A percentile compares a stretch with the other conserved stretches of the same genome.
These are phyloP conservation scores for Irpex rosettiformis DNA, from an alignment of 1,284 basidiomycete genomes.

Conservation along the genomic window DNA sequence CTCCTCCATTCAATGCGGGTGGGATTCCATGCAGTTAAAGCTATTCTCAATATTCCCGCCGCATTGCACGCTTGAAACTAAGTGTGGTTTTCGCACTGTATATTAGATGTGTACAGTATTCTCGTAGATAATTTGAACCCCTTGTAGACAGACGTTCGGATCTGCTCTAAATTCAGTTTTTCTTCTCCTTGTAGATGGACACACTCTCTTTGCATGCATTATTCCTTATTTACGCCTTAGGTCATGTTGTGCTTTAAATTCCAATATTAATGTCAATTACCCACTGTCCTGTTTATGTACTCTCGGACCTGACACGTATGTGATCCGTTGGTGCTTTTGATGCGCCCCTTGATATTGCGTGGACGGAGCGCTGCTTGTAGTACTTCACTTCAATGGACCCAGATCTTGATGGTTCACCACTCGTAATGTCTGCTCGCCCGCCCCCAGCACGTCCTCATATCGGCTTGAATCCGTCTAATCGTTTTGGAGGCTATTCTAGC, in stretches of 20 bases:
- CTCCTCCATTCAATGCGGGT: slow-evolving; percentile 56
- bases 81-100: not conserved
- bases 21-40: slow-evolving; percentile 49
- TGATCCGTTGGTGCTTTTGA: slow-evolving; percentile 4
- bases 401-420: not conserved
- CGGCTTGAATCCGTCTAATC: slow-evolving; percentile 53
- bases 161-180: not conserved
- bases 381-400: not conserved
- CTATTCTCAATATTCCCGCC: slow-evolving; percentile 46
- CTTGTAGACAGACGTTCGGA: not conserved
- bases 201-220: not conserved
- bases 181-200: not conserved
- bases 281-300: not conserved
- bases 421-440: slow-evolving; percentile 57
- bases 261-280: not conserved
- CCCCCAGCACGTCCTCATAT: slow-evolving; percentile 77
- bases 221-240: not conserved
- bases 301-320: not conserved
- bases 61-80: slow-evolving; percentile 35
- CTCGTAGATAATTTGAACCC: not conserved
- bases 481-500: slow-evolving; percentile 39
- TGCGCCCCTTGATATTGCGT: not conserved
- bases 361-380: not conserved
- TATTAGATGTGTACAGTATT: not conserved
- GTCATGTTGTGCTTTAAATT: not conserved